phyloP scores from a whole-genome alignment of 2,329 filamentous ascomycete species.

The Trichoderma afroharzianum region DNA sequence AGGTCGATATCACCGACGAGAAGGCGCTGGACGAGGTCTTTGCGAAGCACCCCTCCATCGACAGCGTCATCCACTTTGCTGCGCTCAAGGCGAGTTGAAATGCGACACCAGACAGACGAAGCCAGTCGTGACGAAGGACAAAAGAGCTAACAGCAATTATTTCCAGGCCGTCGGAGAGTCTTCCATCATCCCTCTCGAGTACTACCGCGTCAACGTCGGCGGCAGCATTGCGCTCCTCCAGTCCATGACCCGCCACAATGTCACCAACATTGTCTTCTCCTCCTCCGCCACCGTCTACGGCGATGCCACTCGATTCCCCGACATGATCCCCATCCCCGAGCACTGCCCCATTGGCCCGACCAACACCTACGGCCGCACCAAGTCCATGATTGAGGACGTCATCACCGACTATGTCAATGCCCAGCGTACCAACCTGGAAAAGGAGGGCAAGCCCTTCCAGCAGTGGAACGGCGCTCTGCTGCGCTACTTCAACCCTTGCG shows the following conservation, averaged over 20 bases:
- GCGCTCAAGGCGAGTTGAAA: constrained; percentile 72
- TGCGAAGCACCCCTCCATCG: constrained; percentile 82
- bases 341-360: constrained; percentile 93
- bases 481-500: constrained; percentile 96
- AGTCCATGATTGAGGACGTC: constrained; percentile 84
- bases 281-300: constrained; percentile 98
- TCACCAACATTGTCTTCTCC: constrained; percentile 97
- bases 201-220: constrained; percentile 95
- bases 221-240: constrained; percentile 84
- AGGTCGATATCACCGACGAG: constrained; percentile 86
- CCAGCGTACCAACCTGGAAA: constrained; percentile 77
- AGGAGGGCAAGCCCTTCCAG: constrained; percentile 70
- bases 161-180: constrained; percentile 89
- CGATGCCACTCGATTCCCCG: constrained; percentile 88
- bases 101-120: neutral
- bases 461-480: constrained; percentile 92
- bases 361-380: constrained; percentile 97
- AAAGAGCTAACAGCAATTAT: constrained; percentile 1
- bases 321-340: constrained; percentile 99
- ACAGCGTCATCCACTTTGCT: constrained; percentile 98
- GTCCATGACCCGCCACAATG: constrained; percentile 84
- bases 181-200: constrained; percentile 87
- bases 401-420: constrained; percentile 89
- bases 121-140: neutral
- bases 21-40: constrained; percentile 82